These are phyloP conservation scores for Apiospora aurea DNA, from an alignment of 2,329 filamentous ascomycete species.

Conservation along the genomic window DNA sequence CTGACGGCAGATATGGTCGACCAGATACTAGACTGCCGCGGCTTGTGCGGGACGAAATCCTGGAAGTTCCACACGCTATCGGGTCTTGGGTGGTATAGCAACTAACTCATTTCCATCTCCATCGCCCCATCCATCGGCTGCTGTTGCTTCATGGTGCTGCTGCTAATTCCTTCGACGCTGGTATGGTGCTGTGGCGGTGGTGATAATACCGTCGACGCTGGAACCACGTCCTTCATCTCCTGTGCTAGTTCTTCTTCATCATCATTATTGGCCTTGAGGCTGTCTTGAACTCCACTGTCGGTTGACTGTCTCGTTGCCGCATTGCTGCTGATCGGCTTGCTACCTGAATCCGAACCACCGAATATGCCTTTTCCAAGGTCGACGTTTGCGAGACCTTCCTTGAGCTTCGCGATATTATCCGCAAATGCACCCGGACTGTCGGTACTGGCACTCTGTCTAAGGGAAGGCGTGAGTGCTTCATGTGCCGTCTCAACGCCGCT, in stretches of 20 bases:
- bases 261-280: neutral
- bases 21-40: constrained; percentile 15
- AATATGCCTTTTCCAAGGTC: constrained; percentile 57
- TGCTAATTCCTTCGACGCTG: neutral
- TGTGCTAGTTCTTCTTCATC: neutral
- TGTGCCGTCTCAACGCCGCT: constrained; percentile 66
- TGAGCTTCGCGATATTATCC: constrained; percentile 46
- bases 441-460: constrained; percentile 54
- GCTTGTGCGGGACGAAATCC: neutral
- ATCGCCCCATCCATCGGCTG: constrained; percentile 9
- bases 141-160: neutral
- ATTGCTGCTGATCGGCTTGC: neutral
- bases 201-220: neutral
- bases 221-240: neutral
- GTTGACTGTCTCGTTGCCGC: neutral
- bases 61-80: constrained; percentile 23
- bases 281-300: neutral
- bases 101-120: constrained; percentile 22
- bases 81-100: constrained; percentile 20
- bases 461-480: constrained; percentile 54
- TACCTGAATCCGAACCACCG: constrained; percentile 39
- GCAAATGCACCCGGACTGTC: constrained; percentile 54
- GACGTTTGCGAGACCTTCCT: constrained; percentile 56
- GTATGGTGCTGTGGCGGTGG: neutral
- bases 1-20: constrained; percentile 7